Conservation (phyloP, 2,329 filamentous ascomycete species). For the Apiospora marii region DNA sequence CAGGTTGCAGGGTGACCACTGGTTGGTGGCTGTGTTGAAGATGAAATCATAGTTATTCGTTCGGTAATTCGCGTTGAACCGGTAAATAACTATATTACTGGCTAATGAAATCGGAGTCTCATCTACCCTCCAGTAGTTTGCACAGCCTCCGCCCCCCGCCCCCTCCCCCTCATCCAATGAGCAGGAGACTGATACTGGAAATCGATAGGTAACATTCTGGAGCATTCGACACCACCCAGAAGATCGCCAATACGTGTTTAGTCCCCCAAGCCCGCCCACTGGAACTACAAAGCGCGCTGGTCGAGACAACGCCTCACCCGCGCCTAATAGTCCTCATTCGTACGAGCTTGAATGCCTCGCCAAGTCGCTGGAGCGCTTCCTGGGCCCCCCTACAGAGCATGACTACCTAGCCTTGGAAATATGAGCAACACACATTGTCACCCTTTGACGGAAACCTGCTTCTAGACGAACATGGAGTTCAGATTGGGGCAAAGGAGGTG, state of each 20-base stretch:
- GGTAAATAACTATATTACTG: too few species aligned
- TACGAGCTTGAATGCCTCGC: background rate
- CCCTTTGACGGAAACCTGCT: background rate
- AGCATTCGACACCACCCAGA: background rate
- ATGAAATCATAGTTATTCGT: too few species aligned
- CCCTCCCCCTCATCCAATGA: too few species aligned
- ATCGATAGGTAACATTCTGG: slow-evolving; percentile 5
- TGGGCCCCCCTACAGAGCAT: background rate
- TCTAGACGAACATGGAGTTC: background rate
- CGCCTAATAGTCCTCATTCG: too few species aligned
- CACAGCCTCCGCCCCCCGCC: too few species aligned
- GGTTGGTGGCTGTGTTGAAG: too few species aligned
- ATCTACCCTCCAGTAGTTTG: background rate
- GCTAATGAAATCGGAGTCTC: background rate
- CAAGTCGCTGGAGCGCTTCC: slow-evolving; percentile 16
- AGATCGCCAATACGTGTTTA: background rate
- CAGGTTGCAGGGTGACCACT: too few species aligned
- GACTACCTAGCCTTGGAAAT: slow-evolving; percentile 17
- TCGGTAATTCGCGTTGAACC: too few species aligned
- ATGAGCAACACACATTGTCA: background rate
- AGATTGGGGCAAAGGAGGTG: background rate
- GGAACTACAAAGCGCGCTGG: background rate
- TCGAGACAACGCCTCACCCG: background rate
- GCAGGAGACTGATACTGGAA: background rate
- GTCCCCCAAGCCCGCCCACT: too few species aligned